A percentile compares a stretch with the other conserved stretches of the same genome.
These are phyloP conservation scores for Eimeria praecox DNA, from an alignment of 169 alveolate genomes.

Conservation along the genomic window DNA sequence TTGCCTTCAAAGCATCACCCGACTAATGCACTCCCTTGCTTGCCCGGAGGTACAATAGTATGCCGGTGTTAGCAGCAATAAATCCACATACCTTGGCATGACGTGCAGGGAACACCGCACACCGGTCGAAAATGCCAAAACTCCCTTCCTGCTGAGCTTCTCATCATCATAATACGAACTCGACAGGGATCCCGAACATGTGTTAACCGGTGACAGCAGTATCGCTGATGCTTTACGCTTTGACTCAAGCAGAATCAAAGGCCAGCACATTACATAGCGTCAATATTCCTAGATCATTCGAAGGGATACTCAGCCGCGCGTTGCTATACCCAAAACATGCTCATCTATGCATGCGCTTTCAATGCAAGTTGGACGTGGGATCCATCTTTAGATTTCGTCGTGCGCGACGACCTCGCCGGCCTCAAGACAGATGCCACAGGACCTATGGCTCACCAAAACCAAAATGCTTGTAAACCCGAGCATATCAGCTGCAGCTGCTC, in stretches of 20 bases:
- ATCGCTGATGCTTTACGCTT: background rate
- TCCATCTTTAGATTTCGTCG: background rate
- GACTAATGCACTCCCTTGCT: background rate
- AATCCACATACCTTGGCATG: background rate
- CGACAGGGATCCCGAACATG: background rate
- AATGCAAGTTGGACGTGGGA: background rate
- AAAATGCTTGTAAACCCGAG: no score
- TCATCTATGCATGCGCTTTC: background rate
- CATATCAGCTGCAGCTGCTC: no score
- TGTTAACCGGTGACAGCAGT: background rate
- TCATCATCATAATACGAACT: background rate
- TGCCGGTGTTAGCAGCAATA: background rate
- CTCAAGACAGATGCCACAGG: no score
- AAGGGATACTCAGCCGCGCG: background rate
- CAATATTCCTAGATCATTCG: no score
- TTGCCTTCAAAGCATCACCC: background rate
- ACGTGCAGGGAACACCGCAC: background rate
- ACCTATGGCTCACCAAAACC: no score
- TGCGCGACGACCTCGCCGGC: background rate
- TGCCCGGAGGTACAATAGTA: background rate
- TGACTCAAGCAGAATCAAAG: background rate
- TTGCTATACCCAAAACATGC: background rate
- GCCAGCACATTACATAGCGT: background rate
- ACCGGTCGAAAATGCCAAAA: background rate
- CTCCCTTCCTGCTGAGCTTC: background rate